These are phyloP conservation scores for Wallacemonas sp. DNA, from an alignment of 208 protist genomes.

Conservation along the genomic window DNA sequence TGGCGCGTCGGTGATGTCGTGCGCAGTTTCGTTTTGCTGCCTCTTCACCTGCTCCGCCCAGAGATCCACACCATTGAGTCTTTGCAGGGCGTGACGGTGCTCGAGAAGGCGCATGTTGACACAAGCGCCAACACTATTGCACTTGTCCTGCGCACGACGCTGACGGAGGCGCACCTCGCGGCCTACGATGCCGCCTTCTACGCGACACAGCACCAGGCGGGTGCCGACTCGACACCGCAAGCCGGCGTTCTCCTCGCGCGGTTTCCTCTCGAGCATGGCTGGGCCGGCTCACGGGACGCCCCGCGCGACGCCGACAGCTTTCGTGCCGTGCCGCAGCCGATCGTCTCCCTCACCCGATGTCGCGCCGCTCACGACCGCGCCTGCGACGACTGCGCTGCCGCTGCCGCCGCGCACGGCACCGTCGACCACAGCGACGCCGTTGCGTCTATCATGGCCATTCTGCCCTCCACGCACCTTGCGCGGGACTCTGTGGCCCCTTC, in stretches of 20 bases:
- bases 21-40: conserved; percentile 57
- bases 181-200: conserved; percentile 20
- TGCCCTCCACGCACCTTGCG: background rate
- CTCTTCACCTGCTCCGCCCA: conserved; percentile 68
- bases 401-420: background rate
- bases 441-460: background rate
- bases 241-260: conserved; percentile 43
- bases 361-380: background rate
- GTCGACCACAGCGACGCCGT: conserved; percentile 4
- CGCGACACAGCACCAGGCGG: conserved; percentile 5
- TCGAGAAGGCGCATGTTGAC: conserved; percentile 60
- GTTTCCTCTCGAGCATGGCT: conserved; percentile 60
- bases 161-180: conserved; percentile 43
- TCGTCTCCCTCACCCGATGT: conserved; percentile 36
- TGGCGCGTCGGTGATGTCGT: conserved; percentile 50
- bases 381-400: background rate
- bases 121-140: conserved; percentile 59
- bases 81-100: conserved; percentile 21
- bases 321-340: conserved; percentile 67
- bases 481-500: too few species aligned
- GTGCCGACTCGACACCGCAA: conserved; percentile 4
- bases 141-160: conserved; percentile 42
- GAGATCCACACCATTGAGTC: conserved; percentile 64
- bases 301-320: conserved; percentile 74
- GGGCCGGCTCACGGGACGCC: conserved; percentile 57